These are phyloP conservation scores for Neurospora sp. DNA, from an alignment of 495 filamentous ascomycete species.

Conservation along the genomic window DNA sequence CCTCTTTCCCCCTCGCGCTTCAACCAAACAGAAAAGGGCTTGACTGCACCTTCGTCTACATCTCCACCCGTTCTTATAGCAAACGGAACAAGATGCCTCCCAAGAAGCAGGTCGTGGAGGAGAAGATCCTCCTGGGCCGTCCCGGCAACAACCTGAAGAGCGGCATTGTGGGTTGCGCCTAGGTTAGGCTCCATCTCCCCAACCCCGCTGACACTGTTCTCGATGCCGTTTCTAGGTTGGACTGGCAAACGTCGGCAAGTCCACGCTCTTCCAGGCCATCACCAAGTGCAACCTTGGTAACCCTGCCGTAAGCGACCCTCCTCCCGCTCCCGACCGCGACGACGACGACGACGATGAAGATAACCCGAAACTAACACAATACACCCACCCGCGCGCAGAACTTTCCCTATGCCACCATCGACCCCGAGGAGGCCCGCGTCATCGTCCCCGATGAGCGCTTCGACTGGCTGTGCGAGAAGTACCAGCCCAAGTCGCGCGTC, in stretches of 20 bases:
- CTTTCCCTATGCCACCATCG: slow-evolving; percentile 98
- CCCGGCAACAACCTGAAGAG: slow-evolving; percentile 98
- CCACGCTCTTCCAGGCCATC: slow-evolving; percentile 98
- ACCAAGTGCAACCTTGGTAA: slow-evolving; percentile 97
- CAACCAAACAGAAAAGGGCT: slow-evolving; percentile 23
- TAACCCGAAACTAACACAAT: slow-evolving; percentile 17
- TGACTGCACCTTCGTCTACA: slow-evolving; percentile 34
- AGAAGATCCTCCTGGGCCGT: slow-evolving; percentile 82
- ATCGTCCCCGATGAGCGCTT: slow-evolving; percentile 94
- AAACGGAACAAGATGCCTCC: slow-evolving; percentile 61
- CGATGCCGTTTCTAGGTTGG: slow-evolving; percentile 57
- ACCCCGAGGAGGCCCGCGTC: slow-evolving; percentile 96
- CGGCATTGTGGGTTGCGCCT: slow-evolving; percentile 78
- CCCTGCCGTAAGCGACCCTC: slow-evolving; percentile 59
- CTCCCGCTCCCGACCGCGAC: slow-evolving; percentile 1
- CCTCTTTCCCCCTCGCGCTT: slow-evolving; percentile 17
- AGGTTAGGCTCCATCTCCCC: slow-evolving; percentile 9
- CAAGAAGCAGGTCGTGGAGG: slow-evolving; percentile 60
- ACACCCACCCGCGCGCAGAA: slow-evolving; percentile 43
- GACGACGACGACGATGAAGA: slow-evolving; percentile 5
- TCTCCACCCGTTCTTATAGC: slow-evolving; percentile 39
- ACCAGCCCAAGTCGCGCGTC: slow-evolving; percentile 91
- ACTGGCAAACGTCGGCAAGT: slow-evolving; percentile 98
- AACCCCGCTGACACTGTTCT: slow-evolving; percentile 17
- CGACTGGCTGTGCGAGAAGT: slow-evolving; percentile 91